phyloP scores from a whole-genome alignment of 352 stramenopile genomes.

The Phytopythium helicoides region DNA sequence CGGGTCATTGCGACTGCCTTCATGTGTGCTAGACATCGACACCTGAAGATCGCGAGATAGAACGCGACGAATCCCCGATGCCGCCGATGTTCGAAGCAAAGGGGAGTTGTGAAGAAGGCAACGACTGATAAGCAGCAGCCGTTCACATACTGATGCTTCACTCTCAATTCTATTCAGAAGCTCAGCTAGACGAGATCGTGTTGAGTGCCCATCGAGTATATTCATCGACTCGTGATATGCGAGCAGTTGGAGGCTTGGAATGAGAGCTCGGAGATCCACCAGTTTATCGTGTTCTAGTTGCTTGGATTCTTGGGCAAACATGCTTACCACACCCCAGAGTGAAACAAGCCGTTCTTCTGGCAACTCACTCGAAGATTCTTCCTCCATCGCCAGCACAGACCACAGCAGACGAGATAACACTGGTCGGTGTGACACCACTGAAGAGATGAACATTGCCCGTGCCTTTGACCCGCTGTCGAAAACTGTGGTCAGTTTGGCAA shows the following conservation, averaged over 20 bases:
- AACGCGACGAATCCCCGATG: constrained; percentile 32
- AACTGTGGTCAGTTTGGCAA: too few species aligned
- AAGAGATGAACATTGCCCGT: background rate
- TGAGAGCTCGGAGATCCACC: constrained; percentile 14
- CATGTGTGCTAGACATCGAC: constrained; percentile 5
- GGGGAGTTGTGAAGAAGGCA: constrained; percentile 49
- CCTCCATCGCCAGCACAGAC: constrained; percentile 4
- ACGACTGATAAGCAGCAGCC: constrained; percentile 33
- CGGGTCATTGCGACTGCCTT: constrained; percentile 19
- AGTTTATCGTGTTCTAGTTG: constrained; percentile 14
- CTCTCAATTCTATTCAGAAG: constrained; percentile 45
- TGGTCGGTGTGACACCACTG: background rate
- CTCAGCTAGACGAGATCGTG: constrained; percentile 33
- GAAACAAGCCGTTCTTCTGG: constrained; percentile 4
- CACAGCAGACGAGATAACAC: constrained; percentile 27
- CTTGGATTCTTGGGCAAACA: constrained; percentile 11
- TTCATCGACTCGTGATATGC: constrained; percentile 51
- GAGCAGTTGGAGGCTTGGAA: constrained; percentile 59
- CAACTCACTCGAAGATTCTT: background rate
- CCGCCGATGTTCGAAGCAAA: constrained; percentile 46
- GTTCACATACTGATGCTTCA: constrained; percentile 8
- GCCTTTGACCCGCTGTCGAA: background rate
- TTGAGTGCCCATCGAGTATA: constrained; percentile 5
- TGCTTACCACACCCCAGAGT: constrained; percentile 30
- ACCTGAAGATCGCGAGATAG: constrained; percentile 20